Evolutionary conservation across 306 rosid genomes (phyloP).

Genomic region (Dalbergia oliveri): DNA sequence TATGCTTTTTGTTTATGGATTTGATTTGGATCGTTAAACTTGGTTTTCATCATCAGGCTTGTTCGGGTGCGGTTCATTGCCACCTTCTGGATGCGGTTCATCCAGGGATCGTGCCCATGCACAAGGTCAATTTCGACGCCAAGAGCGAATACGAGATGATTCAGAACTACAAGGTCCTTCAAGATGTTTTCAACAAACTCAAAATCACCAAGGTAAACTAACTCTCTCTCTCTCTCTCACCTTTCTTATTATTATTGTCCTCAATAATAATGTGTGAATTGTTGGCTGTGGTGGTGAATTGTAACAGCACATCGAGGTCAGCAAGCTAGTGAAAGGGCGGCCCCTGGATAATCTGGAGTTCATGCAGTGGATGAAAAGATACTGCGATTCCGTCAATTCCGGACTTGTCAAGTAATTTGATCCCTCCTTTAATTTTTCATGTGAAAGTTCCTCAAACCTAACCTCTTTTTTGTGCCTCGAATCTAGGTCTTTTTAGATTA

Average conservation of each 20-base stretch:
- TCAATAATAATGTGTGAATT: constrained; percentile 5
- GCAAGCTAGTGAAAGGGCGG: constrained; percentile 91
- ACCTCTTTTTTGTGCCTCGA: too few relatives aligned
- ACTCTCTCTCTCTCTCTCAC: background rate
- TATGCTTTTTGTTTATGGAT: too few relatives aligned
- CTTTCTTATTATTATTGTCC: background rate
- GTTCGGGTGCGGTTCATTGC: constrained; percentile 94
- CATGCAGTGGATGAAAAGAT: constrained; percentile 98
- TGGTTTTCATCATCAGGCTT: constrained; percentile 59
- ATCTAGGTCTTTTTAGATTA: too few relatives aligned
- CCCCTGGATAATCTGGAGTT: constrained; percentile 94
- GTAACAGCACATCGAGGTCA: constrained; percentile 84
- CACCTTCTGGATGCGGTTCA: constrained; percentile 91
- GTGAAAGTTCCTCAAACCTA: too few relatives aligned
- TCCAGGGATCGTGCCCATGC: constrained; percentile 95
- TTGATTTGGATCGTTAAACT: background rate
- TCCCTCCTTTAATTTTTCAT: background rate
- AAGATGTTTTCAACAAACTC: constrained; percentile 92
- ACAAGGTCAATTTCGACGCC: constrained; percentile 96
- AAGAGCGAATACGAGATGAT: constrained; percentile 97
- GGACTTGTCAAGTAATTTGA: constrained; percentile 58
- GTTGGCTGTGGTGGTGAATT: background rate
- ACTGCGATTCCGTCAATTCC: constrained; percentile 84
- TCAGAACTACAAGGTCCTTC: constrained; percentile 97
- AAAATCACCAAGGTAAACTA: constrained; percentile 82